Conservation (phyloP, 805 yeast species). For the Spathaspora sp. region DNA sequence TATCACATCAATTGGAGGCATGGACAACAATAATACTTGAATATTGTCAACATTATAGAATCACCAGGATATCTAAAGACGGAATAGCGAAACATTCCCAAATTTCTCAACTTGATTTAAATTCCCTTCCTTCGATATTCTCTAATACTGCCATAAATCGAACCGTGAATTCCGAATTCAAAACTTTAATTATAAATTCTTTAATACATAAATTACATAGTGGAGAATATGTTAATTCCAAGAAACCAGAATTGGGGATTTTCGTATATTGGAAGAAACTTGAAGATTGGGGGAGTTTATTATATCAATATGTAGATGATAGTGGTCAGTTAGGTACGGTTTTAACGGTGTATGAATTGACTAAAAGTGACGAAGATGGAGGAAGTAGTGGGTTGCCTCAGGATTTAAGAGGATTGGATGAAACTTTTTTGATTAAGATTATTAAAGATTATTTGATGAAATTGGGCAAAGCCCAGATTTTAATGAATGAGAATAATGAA, state of each 20-base stretch:
- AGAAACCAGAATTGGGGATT: constrained; percentile 64
- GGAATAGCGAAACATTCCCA: constrained; percentile 31
- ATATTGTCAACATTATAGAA: constrained; percentile 53
- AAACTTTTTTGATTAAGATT: constrained; percentile 48
- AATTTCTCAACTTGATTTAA: constrained; percentile 12
- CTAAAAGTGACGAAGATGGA: constrained; percentile 51
- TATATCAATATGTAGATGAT: constrained; percentile 44
- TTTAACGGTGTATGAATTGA: constrained; percentile 77
- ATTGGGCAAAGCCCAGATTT: constrained; percentile 67
- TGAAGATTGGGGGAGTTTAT: constrained; percentile 34
- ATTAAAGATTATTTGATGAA: constrained; percentile 54
- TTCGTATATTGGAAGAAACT: constrained; percentile 59
- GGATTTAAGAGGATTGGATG: constrained; percentile 63
- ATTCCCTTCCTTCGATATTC: constrained; percentile 40
- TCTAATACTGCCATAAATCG: constrained; percentile 51
- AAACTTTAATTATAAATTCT: constrained; percentile 50
- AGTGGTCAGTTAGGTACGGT: constrained; percentile 78
- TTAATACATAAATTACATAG: constrained; percentile 50
- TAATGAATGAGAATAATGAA: constrained; percentile 54
- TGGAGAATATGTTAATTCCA: constrained; percentile 53
- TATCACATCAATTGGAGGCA: constrained; percentile 70
- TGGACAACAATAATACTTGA: constrained; percentile 68
- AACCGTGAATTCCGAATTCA: constrained; percentile 50
- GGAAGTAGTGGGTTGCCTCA: constrained; percentile 38
- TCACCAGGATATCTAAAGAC: constrained; percentile 26